Percentiles rank a stretch among this genome's conserved stretches.
Conservation (phyloP, 2,329 filamentous ascomycete species). For the Cladosporium sp. region DNA sequence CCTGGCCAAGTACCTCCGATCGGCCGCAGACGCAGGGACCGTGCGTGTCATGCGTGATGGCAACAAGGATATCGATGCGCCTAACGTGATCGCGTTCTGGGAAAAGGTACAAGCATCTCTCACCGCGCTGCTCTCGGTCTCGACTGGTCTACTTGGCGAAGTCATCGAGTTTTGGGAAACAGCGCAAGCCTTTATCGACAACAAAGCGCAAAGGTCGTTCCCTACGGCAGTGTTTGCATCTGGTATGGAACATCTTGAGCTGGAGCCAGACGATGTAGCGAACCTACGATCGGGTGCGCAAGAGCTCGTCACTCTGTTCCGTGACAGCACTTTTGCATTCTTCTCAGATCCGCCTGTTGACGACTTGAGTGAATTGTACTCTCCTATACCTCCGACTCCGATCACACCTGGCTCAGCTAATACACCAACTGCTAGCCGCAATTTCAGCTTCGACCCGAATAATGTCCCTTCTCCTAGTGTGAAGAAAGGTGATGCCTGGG, state of each 20-base stretch:
- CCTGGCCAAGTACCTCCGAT: conserved; percentile 73
- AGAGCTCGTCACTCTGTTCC: conserved; percentile 80
- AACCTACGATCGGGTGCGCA: conserved; percentile 75
- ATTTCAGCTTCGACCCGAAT: conserved; percentile 74
- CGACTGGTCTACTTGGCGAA: conserved; percentile 81
- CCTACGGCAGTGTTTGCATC: conserved; percentile 53
- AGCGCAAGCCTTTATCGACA: conserved; percentile 84
- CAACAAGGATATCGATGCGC: conserved; percentile 68
- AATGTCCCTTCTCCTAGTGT: conserved; percentile 73
- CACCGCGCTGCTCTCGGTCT: conserved; percentile 68
- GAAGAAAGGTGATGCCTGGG: conserved; percentile 78
- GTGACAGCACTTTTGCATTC: conserved; percentile 76
- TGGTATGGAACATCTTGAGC: conserved; percentile 81
- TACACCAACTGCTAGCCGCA: conserved; percentile 61
- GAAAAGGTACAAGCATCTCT: conserved; percentile 80
- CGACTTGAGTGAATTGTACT: conserved; percentile 84
- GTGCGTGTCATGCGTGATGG: conserved; percentile 28
- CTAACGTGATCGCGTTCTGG: conserved; percentile 87
- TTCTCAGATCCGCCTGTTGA: conserved; percentile 88
- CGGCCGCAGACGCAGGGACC: conserved; percentile 52
- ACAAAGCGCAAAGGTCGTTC: conserved; percentile 75
- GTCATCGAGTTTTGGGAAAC: conserved; percentile 93
- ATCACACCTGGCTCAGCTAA: conserved; percentile 63
- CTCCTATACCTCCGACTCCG: conserved; percentile 71
- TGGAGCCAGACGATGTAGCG: conserved; percentile 68